Evolutionary conservation across 1,284 basidiomycete genomes (phyloP), one percentile per base, ranked within the genome.

Genomic region (Mixia osmundae): DNA sequence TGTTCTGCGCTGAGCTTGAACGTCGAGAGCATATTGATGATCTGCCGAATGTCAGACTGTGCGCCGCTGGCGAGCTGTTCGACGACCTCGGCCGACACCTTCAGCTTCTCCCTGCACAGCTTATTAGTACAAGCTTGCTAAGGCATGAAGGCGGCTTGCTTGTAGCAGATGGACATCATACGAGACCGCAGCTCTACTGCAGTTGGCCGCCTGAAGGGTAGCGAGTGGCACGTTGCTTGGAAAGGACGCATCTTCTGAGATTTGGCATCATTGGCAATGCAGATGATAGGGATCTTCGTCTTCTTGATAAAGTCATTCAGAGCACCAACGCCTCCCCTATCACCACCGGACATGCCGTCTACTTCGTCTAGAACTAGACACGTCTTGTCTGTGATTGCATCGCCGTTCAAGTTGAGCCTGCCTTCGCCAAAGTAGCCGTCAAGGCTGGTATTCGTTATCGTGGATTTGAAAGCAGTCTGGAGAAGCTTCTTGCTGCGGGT

Each of bases 331-430:
- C 89, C 89, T 15, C 91, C 89, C 35, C 89, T 67, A 57, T 99
- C 91, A 19, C 89, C 89, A 2, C 80, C 79, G 5, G 83, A 91
- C 85, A 97, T 97, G 6, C 91, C 89, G 49, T 99, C 89, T 1
- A 97, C 89, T 56, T 99, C 91, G 53, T 99, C 91, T 83, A 99
- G 94, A 12, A 31, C 9, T 18, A 11, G 11, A 31, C 9, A 9
- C 12, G 15, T 9, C 10, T n/a, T 19, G 18, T n/a, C 18, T 9
- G 33, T 24, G 21, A 35, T 25, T 9, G 12, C 10, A 31, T 19
- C 12, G 11, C 9, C 30, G 15, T 10, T 31, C 9, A n/a, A 8
- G 6, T 28, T n/a, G n/a, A n/a, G n/a, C n/a, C n/a, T n/a, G n/a
- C 42, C 31, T 19, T 25, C 37, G 5, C 61, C 61, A 57, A 89